Base-by-base conservation (phyloP, 768 basidiomycete species). In the Amanita phalloides region DNA sequence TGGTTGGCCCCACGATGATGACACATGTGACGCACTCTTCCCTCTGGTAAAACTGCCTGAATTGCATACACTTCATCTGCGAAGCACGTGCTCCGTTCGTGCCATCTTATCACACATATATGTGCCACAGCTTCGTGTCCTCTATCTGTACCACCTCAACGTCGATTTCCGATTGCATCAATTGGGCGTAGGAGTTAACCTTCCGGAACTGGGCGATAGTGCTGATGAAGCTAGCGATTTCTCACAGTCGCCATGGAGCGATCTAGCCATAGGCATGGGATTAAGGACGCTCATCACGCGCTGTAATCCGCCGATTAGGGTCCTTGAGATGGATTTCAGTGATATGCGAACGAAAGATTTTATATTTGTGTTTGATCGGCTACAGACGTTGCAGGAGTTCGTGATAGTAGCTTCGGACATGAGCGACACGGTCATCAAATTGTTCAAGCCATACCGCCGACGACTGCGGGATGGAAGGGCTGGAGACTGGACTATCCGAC, bases 311-410 rank as follows among this genome's bases (percentile, higher is more conserved):
- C 83, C 83, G 11, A 66, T 90, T 37, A 71, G 72, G 45, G 64
- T 79, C 30, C 75, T 89, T 21, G 76, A 83, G 60, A 89, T 90
- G 86, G 82, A 89, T 58, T 84, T 81, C 57, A 82, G 83, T 49
- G 87, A 89, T 66, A 82, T 87, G 79, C 82, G 86, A 42, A 89
- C 86, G 30, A 89, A 87, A 66, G 87, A 90, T 61, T 90, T 90
- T 60, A 62, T 59, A 28, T 86, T 79, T 67, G 68, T 80, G 45
- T 89, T 89, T 56, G 76, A 79, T 52, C 69, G 72, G 35, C 66
- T 86, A 10, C 61, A 62, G 0, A 54, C 63, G 32, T 67, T 90
- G 44, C 75, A 77, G 57, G 75, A 79, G 45, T 90, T 90, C 63
- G 72, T 75, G 44, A 88, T 90, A 57, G 79, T 82, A 51, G 86